Base-by-base conservation (phyloP, 2,329 filamentous ascomycete genomes). In the Scedosporium aurantiacum region DNA sequence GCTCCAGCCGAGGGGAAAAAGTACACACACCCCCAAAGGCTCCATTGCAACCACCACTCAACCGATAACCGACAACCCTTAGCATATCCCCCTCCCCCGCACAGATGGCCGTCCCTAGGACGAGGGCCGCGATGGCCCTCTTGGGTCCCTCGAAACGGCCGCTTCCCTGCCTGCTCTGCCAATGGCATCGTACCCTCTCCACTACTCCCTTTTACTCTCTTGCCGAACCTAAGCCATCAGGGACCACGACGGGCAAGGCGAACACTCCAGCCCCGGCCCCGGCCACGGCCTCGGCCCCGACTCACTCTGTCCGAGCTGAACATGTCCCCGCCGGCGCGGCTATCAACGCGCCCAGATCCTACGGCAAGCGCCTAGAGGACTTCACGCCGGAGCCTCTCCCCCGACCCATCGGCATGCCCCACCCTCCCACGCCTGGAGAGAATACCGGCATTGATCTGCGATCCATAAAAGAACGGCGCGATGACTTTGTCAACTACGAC, bases 401-500 rank as follows among this genome's bases (percentile, higher is more conserved):
- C 45, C 85, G 90, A 43, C 93, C 94, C 14, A 93, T 99, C 66
- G 94, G 94, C 64, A 84, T 96, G 74, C 79, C 80, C 10, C 75
- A 83, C 43, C 88, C 91, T 2, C 94, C 94, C 0, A 75, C 79
- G 62, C 75, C 83, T 12, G 91, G 91, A 63, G 86, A 97, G 72
- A 97, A 97, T 74, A 87, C 85, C 1, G 91, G 91, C 60, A 73
- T 89, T 64, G 90, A 95, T 68, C 69, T 67, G 18, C 85, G 92
- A 47, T 80, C 85, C 1, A 72, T 89, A 64, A 78, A 78, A 64
- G 80, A 96, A 74, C 83, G 85, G 58, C 82, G 86, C 47, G 85
- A 90, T 65, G 91, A 96, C 70, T 91, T 96, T 70, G 85, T 90
- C 65, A 80, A 94, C 74, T 92, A 90, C 69, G 87, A 94, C 63